Percentiles rank a stretch among this genome's conserved stretches.
phyloP scores from a whole-genome alignment of 768 basidiomycete species.

The Cystofilobasidium ferigula region DNA sequence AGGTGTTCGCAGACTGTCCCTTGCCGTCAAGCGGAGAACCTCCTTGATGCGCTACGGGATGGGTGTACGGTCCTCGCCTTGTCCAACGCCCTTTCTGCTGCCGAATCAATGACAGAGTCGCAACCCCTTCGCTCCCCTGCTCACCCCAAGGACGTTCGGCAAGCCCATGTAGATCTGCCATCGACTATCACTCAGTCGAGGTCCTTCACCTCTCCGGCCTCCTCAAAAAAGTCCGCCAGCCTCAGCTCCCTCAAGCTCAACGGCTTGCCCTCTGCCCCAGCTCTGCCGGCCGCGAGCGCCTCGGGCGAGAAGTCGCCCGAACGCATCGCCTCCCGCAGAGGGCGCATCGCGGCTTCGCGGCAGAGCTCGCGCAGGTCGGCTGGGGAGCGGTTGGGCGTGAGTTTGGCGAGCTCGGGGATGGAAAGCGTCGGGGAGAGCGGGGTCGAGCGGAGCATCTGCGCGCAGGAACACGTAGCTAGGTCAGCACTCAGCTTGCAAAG shows the following conservation, averaged over 20 bases:
- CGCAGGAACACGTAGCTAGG: background rate
- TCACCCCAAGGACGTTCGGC: too few relatives aligned
- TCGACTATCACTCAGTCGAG: background rate
- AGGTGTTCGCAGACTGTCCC: too few relatives aligned
- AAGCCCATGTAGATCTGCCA: too few relatives aligned
- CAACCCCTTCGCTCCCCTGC: too few relatives aligned
- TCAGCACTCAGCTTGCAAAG: background rate
- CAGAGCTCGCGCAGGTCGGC: conserved; percentile 87
- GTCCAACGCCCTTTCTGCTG: too few relatives aligned
- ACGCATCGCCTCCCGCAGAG: conserved; percentile 42
- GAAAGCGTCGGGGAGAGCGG: conserved; percentile 54
- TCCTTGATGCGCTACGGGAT: too few relatives aligned
- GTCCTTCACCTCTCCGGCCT: conserved; percentile 28
- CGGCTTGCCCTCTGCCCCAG: conserved; percentile 40
- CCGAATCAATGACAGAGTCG: too few relatives aligned
- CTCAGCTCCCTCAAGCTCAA: conserved; percentile 64
- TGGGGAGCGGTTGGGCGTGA: conserved; percentile 67
- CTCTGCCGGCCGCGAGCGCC: conserved; percentile 34
- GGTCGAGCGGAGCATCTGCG: conserved; percentile 78
- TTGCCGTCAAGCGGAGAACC: too few relatives aligned
- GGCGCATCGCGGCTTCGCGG: conserved; percentile 84
- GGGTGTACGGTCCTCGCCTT: too few relatives aligned
- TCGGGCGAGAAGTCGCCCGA: conserved; percentile 6
- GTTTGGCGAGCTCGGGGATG: conserved; percentile 52
- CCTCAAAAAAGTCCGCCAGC: conserved; percentile 55